Conservation (phyloP, 495 filamentous ascomycete genomes). For the Penicillium turbatum region DNA sequence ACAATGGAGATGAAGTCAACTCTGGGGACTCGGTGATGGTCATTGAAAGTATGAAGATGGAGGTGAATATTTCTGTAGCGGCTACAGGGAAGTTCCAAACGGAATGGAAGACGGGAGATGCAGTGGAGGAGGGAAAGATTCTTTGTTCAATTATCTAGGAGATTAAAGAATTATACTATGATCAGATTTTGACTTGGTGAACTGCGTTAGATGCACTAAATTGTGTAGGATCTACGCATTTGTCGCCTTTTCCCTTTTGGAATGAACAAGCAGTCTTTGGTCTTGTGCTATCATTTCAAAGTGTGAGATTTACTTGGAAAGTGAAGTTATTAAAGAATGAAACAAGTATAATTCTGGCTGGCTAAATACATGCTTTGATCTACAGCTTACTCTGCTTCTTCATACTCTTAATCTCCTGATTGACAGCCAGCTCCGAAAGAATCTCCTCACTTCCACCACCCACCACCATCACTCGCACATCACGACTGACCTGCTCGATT, state of each 20-base stretch:
- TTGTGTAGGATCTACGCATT: too few species aligned
- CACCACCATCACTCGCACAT: conserved; percentile 49
- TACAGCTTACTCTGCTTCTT: conserved; percentile 16
- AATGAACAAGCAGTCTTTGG: too few species aligned
- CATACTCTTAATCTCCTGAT: conserved; percentile 37
- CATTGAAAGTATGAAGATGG: conserved; percentile 98
- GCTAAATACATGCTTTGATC: not conserved
- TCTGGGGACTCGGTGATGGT: conserved; percentile 78
- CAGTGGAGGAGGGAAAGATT: conserved; percentile 27
- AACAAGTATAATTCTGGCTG: too few species aligned
- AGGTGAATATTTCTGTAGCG: conserved; percentile 62
- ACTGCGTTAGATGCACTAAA: too few species aligned
- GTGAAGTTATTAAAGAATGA: too few species aligned
- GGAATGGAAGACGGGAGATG: conserved; percentile 26
- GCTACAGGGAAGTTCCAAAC: conserved; percentile 21
- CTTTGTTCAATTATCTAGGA: conserved; percentile 10
- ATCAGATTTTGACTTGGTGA: too few species aligned
- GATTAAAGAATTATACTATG: too few species aligned
- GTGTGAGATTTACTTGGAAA: too few species aligned
- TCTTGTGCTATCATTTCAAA: too few species aligned
- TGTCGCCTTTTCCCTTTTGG: too few species aligned
- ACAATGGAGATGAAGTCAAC: conserved; percentile 65
- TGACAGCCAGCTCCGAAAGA: conserved; percentile 43
- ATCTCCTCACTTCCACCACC: conserved; percentile 53
- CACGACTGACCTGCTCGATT: conserved; percentile 50